phyloP scores from a whole-genome alignment of 176 grass and related monocot species.

The Carex parvula region DNA sequence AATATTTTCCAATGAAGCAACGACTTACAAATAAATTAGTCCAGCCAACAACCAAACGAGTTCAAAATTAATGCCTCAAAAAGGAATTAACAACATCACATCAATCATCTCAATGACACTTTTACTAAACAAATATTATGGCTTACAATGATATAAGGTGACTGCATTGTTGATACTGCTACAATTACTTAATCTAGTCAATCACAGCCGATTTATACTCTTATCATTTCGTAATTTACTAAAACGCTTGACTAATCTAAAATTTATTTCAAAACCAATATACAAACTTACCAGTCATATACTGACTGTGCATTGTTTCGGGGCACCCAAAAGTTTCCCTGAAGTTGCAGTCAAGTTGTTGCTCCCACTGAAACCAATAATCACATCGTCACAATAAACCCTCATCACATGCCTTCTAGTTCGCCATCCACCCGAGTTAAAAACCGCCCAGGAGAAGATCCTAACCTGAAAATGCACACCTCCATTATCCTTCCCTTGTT shows the following conservation, averaged over 20 bases:
- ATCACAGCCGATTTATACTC: neutral
- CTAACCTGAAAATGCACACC: conserved; percentile 50
- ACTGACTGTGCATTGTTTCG: conserved; percentile 43
- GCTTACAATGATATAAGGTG: neutral
- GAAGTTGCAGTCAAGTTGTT: conserved; percentile 33
- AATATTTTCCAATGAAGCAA: neutral
- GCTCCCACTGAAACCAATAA: conserved; percentile 41
- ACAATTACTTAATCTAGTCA: neutral
- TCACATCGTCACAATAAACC: conserved; percentile 57
- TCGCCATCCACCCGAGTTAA: conserved; percentile 69
- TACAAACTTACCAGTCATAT: conserved; percentile 33
- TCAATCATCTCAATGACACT: neutral
- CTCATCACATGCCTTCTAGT: conserved; percentile 59
- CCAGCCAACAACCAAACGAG: conserved; percentile 1
- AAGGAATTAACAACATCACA: neutral
- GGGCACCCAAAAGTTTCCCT: conserved; percentile 27
- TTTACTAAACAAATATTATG: neutral
- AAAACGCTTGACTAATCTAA: neutral
- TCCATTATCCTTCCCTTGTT: conserved; percentile 28
- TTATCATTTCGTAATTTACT: neutral
- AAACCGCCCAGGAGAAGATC: conserved; percentile 51
- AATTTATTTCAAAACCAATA: conserved; percentile 13
- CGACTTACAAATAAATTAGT: neutral
- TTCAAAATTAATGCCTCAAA: neutral
- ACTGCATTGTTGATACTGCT: neutral